A percentile compares a stretch with the other conserved stretches of the same genome.
Conservation (phyloP, 176 grass and related monocot genomes). For the Cenchrus fungigraminus region DNA sequence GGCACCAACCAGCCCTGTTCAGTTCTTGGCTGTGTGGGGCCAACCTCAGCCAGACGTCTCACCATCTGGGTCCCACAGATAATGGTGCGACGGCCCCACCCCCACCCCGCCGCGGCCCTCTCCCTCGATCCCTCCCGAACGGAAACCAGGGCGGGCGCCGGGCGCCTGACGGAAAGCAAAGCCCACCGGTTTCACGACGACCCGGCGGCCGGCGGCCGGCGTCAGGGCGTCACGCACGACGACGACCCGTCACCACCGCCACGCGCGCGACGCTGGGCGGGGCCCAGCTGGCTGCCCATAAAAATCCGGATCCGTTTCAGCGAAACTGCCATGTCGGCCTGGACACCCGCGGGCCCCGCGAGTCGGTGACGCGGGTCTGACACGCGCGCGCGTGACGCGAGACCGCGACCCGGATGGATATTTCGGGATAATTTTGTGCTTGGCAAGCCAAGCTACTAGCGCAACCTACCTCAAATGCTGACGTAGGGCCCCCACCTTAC, state of each 20-base stretch:
- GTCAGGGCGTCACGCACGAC: not conserved
- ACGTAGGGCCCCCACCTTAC: accelerated
- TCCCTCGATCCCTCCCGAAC: not conserved
- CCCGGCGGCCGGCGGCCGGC: not conserved
- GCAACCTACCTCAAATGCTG: not conserved
- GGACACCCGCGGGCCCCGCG: not conserved
- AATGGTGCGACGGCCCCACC: not conserved
- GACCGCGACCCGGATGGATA: not conserved
- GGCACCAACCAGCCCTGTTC: not conserved
- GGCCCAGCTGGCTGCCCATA: no score
- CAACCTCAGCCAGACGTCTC: not conserved
- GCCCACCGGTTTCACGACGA: slow-evolving; percentile 4
- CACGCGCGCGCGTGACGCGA: no score
- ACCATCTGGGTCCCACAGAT: not conserved
- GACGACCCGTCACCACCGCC: no score
- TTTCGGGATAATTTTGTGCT: slow-evolving; percentile 25
- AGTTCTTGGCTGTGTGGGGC: not conserved
- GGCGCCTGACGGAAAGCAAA: slow-evolving; percentile 13
- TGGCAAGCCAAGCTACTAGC: no score
- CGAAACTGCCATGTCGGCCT: not conserved
- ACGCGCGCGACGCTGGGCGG: no score
- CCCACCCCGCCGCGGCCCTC: no score
- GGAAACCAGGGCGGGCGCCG: not conserved
- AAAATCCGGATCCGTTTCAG: not conserved
- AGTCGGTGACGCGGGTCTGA: not conserved